phyloP scores from a whole-genome alignment of 306 rosid species.

The Fragaria nilgerrensis region DNA sequence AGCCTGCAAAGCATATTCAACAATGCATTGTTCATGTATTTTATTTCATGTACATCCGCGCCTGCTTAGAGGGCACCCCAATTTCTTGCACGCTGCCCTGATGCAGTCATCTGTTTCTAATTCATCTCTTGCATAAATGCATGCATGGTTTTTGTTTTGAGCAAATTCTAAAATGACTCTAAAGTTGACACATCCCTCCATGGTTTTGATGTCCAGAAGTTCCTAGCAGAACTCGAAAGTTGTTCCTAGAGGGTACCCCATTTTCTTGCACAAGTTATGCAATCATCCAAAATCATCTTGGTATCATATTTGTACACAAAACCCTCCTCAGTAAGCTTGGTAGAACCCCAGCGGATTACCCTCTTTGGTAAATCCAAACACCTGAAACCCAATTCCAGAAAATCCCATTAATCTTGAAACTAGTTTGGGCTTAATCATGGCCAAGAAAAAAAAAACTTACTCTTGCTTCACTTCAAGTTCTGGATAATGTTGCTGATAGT shows the following conservation, averaged over 20 bases:
- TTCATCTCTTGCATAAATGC: too few relatives aligned
- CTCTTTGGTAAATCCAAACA: constrained; percentile 36
- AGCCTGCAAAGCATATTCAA: too few relatives aligned
- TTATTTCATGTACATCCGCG: too few relatives aligned
- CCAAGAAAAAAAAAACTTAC: constrained; percentile 30
- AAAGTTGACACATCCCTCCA: too few relatives aligned
- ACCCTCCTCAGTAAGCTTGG: constrained; percentile 41
- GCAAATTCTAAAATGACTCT: too few relatives aligned
- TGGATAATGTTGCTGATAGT: constrained; percentile 34
- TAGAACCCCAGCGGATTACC: constrained; percentile 35
- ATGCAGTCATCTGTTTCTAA: too few relatives aligned
- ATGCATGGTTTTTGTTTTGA: too few relatives aligned
- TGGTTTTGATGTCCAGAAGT: too few relatives aligned
- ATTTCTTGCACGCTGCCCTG: too few relatives aligned
- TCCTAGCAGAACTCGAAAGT: neutral
- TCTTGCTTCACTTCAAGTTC: constrained; percentile 36
- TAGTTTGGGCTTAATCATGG: neutral
- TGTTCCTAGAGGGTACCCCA: constrained; percentile 16
- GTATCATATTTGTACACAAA: constrained; percentile 42
- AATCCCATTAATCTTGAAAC: neutral
- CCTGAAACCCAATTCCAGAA: constrained; percentile 32
- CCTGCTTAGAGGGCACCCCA: too few relatives aligned
- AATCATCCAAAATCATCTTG: constrained; percentile 45
- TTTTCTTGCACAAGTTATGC: constrained; percentile 36
- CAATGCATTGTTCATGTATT: too few relatives aligned